Evolutionary conservation across 495 filamentous ascomycete species (phyloP).

Genomic region (Xylaria longipes): DNA sequence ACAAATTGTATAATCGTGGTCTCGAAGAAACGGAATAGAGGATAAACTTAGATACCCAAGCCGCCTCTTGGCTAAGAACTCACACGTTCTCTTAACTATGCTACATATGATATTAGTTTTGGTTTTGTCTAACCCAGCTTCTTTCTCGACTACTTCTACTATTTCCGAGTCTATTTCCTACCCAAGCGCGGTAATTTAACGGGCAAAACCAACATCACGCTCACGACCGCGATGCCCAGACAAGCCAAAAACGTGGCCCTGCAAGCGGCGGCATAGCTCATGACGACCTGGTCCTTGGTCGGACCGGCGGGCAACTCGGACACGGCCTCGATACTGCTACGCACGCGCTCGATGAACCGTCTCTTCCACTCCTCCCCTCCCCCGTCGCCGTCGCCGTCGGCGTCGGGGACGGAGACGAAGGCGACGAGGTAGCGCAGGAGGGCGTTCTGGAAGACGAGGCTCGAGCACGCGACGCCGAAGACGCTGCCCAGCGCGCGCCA

Average conservation of each 20-base stretch:
- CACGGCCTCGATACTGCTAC: constrained; percentile 53
- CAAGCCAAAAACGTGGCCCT: constrained; percentile 61
- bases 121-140: not conserved
- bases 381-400: constrained; percentile 44
- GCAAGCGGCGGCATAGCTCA: constrained; percentile 65
- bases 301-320: constrained; percentile 36
- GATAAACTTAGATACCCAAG: constrained; percentile 23
- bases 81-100: not conserved
- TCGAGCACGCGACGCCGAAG: constrained; percentile 72
- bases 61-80: not conserved
- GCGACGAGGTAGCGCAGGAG: constrained; percentile 63
- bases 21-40: constrained; percentile 25
- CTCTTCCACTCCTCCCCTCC: constrained; percentile 37
- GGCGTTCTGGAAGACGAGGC: constrained; percentile 77
- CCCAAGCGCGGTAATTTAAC: constrained; percentile 63
- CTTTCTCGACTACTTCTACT: not conserved
- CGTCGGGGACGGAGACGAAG: constrained; percentile 62
- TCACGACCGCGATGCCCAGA: constrained; percentile 55
- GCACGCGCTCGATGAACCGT: constrained; percentile 43
- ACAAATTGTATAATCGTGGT: constrained; percentile 21
- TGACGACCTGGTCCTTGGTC: constrained; percentile 58
- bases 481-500: constrained; percentile 73
- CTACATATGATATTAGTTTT: not conserved
- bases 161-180: not conserved
- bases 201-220: constrained; percentile 56